A percentile compares a stretch with the other conserved stretches of the same genome.
phyloP scores from a whole-genome alignment of 345 rosid species.

The Rhizophora apiculata region DNA sequence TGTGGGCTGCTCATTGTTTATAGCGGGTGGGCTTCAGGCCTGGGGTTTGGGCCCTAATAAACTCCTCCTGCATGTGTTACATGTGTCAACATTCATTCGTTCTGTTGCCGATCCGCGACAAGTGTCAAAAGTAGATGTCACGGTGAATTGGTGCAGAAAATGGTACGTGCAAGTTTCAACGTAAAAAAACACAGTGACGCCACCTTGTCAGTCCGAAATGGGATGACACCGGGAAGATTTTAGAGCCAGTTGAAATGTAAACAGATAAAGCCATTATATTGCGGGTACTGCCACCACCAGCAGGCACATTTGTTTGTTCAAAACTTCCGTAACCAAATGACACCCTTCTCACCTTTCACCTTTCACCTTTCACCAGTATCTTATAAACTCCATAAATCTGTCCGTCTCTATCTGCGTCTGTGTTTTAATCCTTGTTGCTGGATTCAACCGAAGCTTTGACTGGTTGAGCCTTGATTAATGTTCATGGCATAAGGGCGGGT shows the following conservation, averaged over 20 bases:
- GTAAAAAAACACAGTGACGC: too few relatives aligned
- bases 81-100: not conserved
- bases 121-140: not conserved
- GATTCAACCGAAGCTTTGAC: not conserved
- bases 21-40: too few relatives aligned
- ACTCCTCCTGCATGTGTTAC: not conserved
- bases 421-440: not conserved
- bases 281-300: too few relatives aligned
- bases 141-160: too few relatives aligned
- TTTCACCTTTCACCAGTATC: not conserved
- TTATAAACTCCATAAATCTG: not conserved
- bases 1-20: too few relatives aligned
- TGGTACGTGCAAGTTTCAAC: too few relatives aligned
- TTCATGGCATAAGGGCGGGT: conserved; percentile 10
- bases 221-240: too few relatives aligned
- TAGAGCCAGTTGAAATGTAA: too few relatives aligned
- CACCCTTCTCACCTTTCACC: not conserved
- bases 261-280: too few relatives aligned
- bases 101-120: not conserved
- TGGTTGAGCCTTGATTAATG: not conserved
- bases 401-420: not conserved
- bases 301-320: too few relatives aligned
- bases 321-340: not conserved
- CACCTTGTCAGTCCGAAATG: too few relatives aligned
- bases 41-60: not conserved